Base-by-base conservation (phyloP, 1,284 basidiomycete species). In the Ceratobasidium sp. region DNA sequence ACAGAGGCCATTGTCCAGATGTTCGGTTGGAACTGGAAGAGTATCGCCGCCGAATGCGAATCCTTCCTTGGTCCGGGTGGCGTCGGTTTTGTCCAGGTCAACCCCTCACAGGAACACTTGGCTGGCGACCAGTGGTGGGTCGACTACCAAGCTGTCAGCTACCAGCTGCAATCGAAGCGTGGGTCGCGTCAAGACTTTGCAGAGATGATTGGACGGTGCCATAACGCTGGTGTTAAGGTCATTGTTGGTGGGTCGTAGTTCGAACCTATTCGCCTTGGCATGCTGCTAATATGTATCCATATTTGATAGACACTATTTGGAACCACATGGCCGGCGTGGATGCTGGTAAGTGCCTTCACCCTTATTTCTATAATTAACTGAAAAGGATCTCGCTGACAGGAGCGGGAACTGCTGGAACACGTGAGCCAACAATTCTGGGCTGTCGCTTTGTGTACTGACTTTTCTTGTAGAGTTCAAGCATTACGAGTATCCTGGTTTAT, bases 101-200 rank as follows among this genome's bases (percentile, higher is more conserved):
- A 61, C 71, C 80, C 80, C 5, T 63, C 80, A 18, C 63, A 71
- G n/a, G 80, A 81, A 66, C 80, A 81, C 60, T 40, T 81, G 60
- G 82, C 83, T 33, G 90, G 91, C 9, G 26, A 83, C 12, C 87
- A 91, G 81, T 92, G 91, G 91, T 92, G 91, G 91, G 92, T 91
- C 0, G 91, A 92, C 82, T 92, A 92, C 81, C 91, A 92, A 80
- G 89, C 90, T 2, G 91, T 92, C 2, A 70, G 69, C 58, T 80
- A 82, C 67, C 78, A 77, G 7, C 53, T 83, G 10, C 68, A 46
- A 39, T 80, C 79, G 15, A 83, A 82, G 70, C 82, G 81, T 15
- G 82, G 82, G 9, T 80, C 68, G 53, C 78, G 80, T 23, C 33
- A 53, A 33, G 78, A 82, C 69, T 82, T 82, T 58, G 76, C 69